Evolutionary conservation across 352 stramenopile species (phyloP), one percentile per base, ranked within the genome.

Genomic region (Aphanomyces invadans): DNA sequence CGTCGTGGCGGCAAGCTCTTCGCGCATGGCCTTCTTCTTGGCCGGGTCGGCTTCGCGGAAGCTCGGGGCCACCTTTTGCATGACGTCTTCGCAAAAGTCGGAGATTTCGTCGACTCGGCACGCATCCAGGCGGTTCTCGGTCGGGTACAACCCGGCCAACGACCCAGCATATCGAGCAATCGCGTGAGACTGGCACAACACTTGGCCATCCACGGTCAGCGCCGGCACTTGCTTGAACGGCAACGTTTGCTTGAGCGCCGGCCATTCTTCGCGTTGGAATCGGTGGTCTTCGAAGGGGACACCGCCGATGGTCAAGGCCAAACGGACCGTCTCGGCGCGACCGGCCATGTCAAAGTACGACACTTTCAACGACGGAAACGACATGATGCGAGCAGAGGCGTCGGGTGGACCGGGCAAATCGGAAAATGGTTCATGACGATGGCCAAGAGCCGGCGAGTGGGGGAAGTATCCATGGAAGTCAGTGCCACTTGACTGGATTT

Each of bases 111-210:
- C 78, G 3, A 85, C 70, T 7, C 69, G 72, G 25, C 70, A 71
- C 19, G 75, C 75, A 5, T 68, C 65, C 0, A 80, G 21, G 28
- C 48, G 42, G 5, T 78, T 62, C 0, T 77, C 70, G 0, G 70
- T 65, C n/a, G 75, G 75, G 56, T 88, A 85, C 19, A 87, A 65
- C 0, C 73, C 74, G 0, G 70, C 39, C 10, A 88, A 59, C 0
- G 65, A 84, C 4, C 83, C 85, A 15, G 74, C 81, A 39, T 87
- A 90, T 26, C 83, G 76, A 9, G 90, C 61, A 33, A 91, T 83
- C 0, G 79, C 75, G 26, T 71, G 76, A 28, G 77, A 87, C 72
- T 90, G 82, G 17, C 36, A 56, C 42, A 76, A 67, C 23, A 53
- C 54, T 7, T 52, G 52, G 61, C 74, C 78, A 45, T 87, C 70